Conservation (phyloP, 495 filamentous ascomycete genomes). For the Talaromyces adpressus region DNA sequence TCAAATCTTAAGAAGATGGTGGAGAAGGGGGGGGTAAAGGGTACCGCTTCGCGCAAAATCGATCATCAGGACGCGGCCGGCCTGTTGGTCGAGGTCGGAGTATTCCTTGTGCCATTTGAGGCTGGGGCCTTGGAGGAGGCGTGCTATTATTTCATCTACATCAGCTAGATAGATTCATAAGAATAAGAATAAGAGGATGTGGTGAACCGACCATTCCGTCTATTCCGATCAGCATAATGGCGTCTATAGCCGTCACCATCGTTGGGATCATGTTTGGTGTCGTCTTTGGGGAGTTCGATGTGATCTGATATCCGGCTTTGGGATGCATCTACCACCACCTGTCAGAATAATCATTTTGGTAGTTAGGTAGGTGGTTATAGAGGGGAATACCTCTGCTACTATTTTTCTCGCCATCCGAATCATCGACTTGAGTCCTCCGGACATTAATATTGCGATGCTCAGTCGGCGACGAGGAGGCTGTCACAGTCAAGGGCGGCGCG, state of each 20-base stretch:
- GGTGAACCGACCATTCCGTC: background rate
- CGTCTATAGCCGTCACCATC: conserved; percentile 2
- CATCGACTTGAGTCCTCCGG: background rate
- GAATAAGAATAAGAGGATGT: no score
- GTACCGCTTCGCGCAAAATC: conserved; percentile 29
- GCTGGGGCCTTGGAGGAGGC: conserved; percentile 21
- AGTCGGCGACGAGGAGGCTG: conserved; percentile 5
- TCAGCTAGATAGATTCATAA: background rate
- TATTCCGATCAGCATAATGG: background rate
- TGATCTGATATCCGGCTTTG: conserved; percentile 6
- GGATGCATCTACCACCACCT: background rate
- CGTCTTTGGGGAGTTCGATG: conserved; percentile 2
- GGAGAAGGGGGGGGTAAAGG: background rate
- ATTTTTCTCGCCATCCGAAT: background rate
- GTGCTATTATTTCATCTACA: background rate
- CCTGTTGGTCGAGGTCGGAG: conserved; percentile 16
- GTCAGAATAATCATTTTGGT: background rate
- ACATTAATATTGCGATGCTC: background rate
- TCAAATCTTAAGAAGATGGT: background rate
- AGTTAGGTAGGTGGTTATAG: background rate
- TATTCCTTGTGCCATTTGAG: conserved; percentile 35
- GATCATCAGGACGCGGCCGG: conserved; percentile 31
- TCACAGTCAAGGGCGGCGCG: conserved; percentile 1
- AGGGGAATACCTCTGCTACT: background rate
- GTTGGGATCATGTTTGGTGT: background rate